Conservation (phyloP, 306 rosid genomes). For the Trifolium fragiferum region DNA sequence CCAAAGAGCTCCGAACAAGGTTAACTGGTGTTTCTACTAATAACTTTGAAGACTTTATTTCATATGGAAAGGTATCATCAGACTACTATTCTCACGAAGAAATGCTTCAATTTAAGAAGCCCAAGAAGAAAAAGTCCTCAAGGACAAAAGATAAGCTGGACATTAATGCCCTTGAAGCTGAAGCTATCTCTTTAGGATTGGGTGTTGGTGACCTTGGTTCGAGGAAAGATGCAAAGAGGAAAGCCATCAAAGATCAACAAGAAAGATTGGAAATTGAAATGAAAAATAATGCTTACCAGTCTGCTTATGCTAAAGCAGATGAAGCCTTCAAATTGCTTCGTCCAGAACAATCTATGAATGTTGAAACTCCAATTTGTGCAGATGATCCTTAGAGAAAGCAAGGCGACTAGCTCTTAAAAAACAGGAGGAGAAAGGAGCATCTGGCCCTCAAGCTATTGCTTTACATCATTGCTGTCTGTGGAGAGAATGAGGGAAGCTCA, state of each 20-base stretch:
- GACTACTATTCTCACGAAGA: constrained; percentile 88
- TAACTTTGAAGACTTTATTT: constrained; percentile 71
- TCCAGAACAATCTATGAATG: too few relatives aligned
- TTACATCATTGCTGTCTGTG: constrained; percentile 75
- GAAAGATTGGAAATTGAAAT: constrained; percentile 75
- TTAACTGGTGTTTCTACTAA: constrained; percentile 63
- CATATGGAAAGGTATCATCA: constrained; percentile 65
- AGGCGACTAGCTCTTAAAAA: too few relatives aligned
- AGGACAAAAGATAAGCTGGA: constrained; percentile 94
- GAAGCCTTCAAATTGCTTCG: too few relatives aligned
- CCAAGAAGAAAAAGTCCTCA: constrained; percentile 90
- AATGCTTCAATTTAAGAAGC: constrained; percentile 85
- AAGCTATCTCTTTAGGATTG: constrained; percentile 87
- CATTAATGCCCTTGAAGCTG: constrained; percentile 89
- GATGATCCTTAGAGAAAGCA: too few relatives aligned
- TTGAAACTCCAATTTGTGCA: too few relatives aligned
- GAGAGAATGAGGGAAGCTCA: constrained; percentile 97
- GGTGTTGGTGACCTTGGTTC: constrained; percentile 93
- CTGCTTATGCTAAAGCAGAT: too few relatives aligned
- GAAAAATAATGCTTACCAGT: too few relatives aligned
- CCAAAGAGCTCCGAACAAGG: constrained; percentile 88
- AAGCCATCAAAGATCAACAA: constrained; percentile 68
- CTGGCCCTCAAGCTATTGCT: too few relatives aligned
- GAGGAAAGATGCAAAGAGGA: constrained; percentile 71
- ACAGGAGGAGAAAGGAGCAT: too few relatives aligned